Conservation (phyloP, 768 basidiomycete genomes). For the Suillus ampliporus region DNA sequence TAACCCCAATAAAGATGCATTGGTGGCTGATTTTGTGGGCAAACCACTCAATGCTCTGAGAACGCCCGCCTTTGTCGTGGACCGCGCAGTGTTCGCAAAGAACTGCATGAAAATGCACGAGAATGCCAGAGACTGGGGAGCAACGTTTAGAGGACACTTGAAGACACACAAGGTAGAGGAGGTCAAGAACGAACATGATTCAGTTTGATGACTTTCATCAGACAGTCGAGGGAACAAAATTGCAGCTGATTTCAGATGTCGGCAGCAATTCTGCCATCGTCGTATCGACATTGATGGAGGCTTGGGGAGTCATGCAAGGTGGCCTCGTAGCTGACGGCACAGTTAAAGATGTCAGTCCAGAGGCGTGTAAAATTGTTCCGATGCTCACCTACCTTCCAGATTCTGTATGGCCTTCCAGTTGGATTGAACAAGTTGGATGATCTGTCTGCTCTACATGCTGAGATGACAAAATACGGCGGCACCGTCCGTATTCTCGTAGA, state of each 20-base stretch:
- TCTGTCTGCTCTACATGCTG: constrained; percentile 62
- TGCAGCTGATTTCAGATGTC: constrained; percentile 65
- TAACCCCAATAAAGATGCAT: constrained; percentile 51
- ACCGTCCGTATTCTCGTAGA: constrained; percentile 74
- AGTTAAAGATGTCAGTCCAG: constrained; percentile 72
- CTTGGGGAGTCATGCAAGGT: constrained; percentile 70
- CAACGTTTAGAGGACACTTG: constrained; percentile 79
- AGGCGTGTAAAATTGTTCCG: constrained; percentile 1
- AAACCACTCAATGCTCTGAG: constrained; percentile 60
- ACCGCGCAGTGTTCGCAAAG: constrained; percentile 69
- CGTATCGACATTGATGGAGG: constrained; percentile 85
- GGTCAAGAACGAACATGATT: neutral
- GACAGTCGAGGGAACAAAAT: constrained; percentile 76
- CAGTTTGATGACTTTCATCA: constrained; percentile 32
- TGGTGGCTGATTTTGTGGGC: constrained; percentile 62
- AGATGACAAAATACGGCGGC: constrained; percentile 59
- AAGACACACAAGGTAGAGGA: constrained; percentile 78
- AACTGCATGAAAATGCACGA: constrained; percentile 80
- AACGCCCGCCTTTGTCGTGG: constrained; percentile 81
- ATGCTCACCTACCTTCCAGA: constrained; percentile 46
- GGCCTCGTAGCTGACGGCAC: constrained; percentile 74
- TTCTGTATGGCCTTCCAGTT: constrained; percentile 82
- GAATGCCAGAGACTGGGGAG: constrained; percentile 68
- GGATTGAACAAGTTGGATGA: constrained; percentile 74
- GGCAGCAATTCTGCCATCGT: constrained; percentile 66